Evolutionary conservation across 2,329 filamentous ascomycete species (phyloP).

Genomic region (Pseudogymnoascus sp.): DNA sequence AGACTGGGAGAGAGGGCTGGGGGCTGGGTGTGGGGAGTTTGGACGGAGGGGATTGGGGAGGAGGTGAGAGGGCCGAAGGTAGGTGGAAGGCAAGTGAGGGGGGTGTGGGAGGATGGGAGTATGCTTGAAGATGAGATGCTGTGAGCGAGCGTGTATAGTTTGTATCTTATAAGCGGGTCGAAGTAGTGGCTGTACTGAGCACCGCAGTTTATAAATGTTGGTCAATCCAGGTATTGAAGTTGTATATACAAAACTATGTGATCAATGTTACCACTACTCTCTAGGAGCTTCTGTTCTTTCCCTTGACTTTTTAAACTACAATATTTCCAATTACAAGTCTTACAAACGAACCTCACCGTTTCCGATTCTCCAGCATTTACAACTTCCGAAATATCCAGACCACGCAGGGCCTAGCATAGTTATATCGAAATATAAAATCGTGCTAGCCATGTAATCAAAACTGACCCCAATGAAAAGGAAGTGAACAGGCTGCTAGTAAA

Average conservation of each 20-base stretch:
- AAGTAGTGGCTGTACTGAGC: constrained; percentile 37
- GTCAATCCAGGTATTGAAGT: constrained; percentile 32
- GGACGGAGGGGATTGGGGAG: not conserved
- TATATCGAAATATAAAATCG: too few relatives aligned
- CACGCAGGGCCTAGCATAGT: too few relatives aligned
- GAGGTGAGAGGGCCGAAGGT: not conserved
- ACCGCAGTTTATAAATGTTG: constrained; percentile 40
- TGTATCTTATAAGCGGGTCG: not conserved
- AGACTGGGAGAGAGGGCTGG: not conserved
- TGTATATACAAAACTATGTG: not conserved
- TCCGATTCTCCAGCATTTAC: too few relatives aligned
- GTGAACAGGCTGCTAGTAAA: too few relatives aligned
- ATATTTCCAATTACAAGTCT: too few relatives aligned
- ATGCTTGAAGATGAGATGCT: constrained; percentile 2
- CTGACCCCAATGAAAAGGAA: too few relatives aligned
- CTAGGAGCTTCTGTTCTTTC: too few relatives aligned
- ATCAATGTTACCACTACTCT: not conserved
- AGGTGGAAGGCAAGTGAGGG: not conserved
- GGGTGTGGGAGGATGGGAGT: constrained; percentile 7
- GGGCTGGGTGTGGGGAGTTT: not conserved
- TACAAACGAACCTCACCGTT: too few relatives aligned
- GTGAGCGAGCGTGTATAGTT: not conserved
- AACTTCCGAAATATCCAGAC: too few relatives aligned
- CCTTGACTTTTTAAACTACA: not conserved
- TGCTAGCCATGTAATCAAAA: too few relatives aligned